Conservation (phyloP, 2,329 filamentous ascomycete genomes). For the Fusarium verticillioides region DNA sequence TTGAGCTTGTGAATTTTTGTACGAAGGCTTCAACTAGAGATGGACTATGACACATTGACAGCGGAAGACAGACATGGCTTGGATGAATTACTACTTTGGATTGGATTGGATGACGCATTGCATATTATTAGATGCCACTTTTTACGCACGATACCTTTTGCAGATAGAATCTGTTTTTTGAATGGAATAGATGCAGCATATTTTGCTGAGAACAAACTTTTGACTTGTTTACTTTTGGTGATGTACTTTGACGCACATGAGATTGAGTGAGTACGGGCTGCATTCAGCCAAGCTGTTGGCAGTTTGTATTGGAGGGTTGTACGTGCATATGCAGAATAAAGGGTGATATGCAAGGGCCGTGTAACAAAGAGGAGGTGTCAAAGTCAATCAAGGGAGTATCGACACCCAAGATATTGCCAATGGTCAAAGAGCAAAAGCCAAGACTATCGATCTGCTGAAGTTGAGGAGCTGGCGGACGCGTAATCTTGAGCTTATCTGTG, state of each 20-base stretch:
- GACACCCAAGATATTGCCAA: background rate
- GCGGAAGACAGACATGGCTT: slow-evolving; percentile 30
- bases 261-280: background rate
- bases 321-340: background rate
- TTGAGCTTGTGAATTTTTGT: slow-evolving; percentile 20
- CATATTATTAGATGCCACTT: slow-evolving; percentile 14
- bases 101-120: slow-evolving; percentile 23
- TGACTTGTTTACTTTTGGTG: background rate
- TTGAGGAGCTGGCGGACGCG: background rate
- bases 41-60: slow-evolving; percentile 35
- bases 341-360: slow-evolving; percentile 16
- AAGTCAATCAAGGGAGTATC: background rate
- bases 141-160: slow-evolving; percentile 42
- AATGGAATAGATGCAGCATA: slow-evolving; percentile 14
- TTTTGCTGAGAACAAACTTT: background rate
- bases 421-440: background rate
- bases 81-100: slow-evolving; percentile 37
- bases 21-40: slow-evolving; percentile 34
- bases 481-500: slow-evolving; percentile 9
- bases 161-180: slow-evolving; percentile 20
- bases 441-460: background rate
- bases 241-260: background rate
- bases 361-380: background rate
- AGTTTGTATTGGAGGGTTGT: background rate
- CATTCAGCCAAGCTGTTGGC: background rate